phyloP scores from a whole-genome alignment of 371 early-diverging fungal genomes.

The Mortierella sp. region DNA sequence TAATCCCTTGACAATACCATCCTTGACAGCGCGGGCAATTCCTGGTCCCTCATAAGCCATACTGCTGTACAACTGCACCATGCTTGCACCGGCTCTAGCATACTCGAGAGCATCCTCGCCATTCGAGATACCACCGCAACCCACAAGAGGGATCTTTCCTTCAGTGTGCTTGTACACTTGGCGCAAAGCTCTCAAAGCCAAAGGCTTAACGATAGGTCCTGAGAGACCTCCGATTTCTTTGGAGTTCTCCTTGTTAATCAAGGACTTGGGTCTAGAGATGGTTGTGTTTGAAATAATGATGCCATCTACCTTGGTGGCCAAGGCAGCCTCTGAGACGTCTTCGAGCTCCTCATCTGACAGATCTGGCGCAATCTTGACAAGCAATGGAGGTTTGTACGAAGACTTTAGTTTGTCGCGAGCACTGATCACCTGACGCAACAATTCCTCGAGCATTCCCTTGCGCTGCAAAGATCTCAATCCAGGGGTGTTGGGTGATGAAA shows the following conservation, averaged over 20 bases:
- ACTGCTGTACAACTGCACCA: conserved; percentile 84
- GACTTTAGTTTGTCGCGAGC: conserved; percentile 35
- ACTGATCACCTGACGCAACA: conserved; percentile 70
- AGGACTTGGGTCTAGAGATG: conserved; percentile 70
- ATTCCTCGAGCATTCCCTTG: conserved; percentile 70
- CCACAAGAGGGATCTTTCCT: conserved; percentile 81
- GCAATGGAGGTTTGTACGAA: conserved; percentile 68
- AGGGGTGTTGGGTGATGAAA: conserved; percentile 87
- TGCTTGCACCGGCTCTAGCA: conserved; percentile 80
- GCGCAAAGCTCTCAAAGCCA: conserved; percentile 73
- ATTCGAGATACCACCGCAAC: conserved; percentile 85
- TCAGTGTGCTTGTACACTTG: conserved; percentile 76
- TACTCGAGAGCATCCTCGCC: conserved; percentile 81
- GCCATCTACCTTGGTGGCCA: conserved; percentile 79
- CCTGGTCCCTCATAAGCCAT: conserved; percentile 83
- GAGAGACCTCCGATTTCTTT: conserved; percentile 84
- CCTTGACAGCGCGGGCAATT: conserved; percentile 76
- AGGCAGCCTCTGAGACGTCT: conserved; percentile 78
- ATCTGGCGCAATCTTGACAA: conserved; percentile 92
- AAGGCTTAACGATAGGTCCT: conserved; percentile 77
- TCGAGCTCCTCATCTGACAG: conserved; percentile 73
- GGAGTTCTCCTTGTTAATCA: conserved; percentile 55
- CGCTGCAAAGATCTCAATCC: conserved; percentile 79
- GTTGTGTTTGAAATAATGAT: conserved; percentile 91
- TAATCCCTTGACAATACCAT: conserved; percentile 62